Evolutionary conservation across 2,329 filamentous ascomycete species (phyloP), one percentile per base, ranked within the genome.

Genomic region (Sclerotinia sclerotiorum): DNA sequence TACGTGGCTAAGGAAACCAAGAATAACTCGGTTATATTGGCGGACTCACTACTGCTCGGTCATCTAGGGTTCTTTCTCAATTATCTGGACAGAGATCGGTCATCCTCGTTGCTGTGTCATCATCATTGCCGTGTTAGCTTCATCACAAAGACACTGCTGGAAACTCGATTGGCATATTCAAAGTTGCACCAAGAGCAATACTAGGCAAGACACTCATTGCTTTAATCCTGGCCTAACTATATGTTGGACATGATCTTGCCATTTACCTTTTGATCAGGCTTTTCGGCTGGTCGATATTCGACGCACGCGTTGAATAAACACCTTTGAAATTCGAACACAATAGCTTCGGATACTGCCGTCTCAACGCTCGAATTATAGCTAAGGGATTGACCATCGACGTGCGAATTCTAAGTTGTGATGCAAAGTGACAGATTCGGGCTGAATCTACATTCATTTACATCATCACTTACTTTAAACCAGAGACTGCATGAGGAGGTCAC

Each of bases 251-350:
- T 54, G 65, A n/a, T 68, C n/a, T n/a, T n/a, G 60, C n/a, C 60
- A 68, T 44, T 19, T 27, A 58, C 35, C 46, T 21, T 68, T 65
- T 35, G 35, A 48, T 11, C 3, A 42, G n/a, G 35, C 52, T 57
- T 42, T 62, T 42, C 24, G 24, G 24, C 15, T 68, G 4, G 29
- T 60, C 5, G 24, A 49, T 19, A 21, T 90, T 85, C 78, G 2
- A 82, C 84, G 0, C 92, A 91, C 76, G 82, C 82, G 0, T 92
- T 88, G 77, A 87, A 91, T 70, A 91, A 91, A 81, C 86, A 85
- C 71, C 90, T 91, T 76, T 29, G 29, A 29, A 29, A 29, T 29
- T 29, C 29, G n/a, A n/a, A n/a, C n/a, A n/a, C n/a, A n/a, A 29
- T 29, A 29, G 29, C 29, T 29, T 29, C 29, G 29, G 5, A 29